A percentile compares a stretch with the other conserved stretches of the same genome.
phyloP scores from a whole-genome alignment of 2,329 filamentous ascomycete genomes.

The Shiraia sp. region DNA sequence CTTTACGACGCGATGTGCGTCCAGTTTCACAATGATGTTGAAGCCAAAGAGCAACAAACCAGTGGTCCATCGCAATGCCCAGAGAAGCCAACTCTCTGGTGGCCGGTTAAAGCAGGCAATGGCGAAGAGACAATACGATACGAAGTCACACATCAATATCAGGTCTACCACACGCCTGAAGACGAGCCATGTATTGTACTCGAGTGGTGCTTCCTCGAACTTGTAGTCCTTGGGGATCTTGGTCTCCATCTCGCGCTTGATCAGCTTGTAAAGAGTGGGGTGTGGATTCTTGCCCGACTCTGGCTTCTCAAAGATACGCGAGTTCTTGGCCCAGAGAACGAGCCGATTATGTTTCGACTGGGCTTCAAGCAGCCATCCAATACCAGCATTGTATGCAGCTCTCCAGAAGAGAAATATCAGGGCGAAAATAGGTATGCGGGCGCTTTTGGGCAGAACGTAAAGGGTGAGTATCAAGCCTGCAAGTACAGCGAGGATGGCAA shows the following conservation, averaged over 20 bases:
- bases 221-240: constrained; percentile 94
- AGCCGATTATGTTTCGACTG: constrained; percentile 89
- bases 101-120: constrained; percentile 82
- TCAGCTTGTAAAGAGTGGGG: constrained; percentile 77
- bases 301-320: constrained; percentile 83
- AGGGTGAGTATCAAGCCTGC: constrained; percentile 73
- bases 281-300: constrained; percentile 79
- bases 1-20: constrained; percentile 96
- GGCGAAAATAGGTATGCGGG: constrained; percentile 79
- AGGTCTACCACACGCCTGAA: constrained; percentile 95
- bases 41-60: constrained; percentile 83
- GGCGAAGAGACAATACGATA: constrained; percentile 94
- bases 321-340: constrained; percentile 84
- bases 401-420: constrained; percentile 90
- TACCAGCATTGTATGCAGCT: constrained; percentile 88
- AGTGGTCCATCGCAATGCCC: constrained; percentile 73
- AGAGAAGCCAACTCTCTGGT: constrained; percentile 71
- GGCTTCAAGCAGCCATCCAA: constrained; percentile 83
- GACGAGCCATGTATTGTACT: constrained; percentile 99
- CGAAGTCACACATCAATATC: constrained; percentile 98
- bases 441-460: constrained; percentile 69
- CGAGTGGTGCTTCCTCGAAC: constrained; percentile 88
- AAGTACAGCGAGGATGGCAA: constrained; percentile 77
- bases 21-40: constrained; percentile 98
- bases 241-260: constrained; percentile 89